These are phyloP conservation scores for Microbotryum scabiosae DNA, from an alignment of 1,284 basidiomycete genomes.

Conservation along the genomic window DNA sequence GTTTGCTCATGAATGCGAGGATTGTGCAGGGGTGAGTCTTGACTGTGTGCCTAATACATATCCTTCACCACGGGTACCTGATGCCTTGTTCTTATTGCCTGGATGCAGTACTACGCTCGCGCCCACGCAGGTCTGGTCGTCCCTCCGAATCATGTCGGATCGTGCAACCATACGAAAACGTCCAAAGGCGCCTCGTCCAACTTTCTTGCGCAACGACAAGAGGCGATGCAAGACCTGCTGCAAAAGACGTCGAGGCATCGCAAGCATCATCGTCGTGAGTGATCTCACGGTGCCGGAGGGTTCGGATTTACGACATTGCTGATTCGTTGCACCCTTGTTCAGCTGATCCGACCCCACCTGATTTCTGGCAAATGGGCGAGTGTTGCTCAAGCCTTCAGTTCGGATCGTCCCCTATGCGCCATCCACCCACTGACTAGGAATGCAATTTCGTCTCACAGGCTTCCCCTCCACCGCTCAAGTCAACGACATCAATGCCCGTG, in stretches of 20 bases:
- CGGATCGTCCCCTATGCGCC: not conserved
- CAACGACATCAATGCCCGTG: slow-evolving; percentile 59
- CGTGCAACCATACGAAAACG: slow-evolving; percentile 23
- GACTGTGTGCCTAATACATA: not conserved
- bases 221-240: slow-evolving; percentile 4
- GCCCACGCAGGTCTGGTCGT: slow-evolving; percentile 52
- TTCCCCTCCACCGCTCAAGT: slow-evolving; percentile 79
- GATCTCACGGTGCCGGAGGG: slow-evolving; percentile 1
- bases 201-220: slow-evolving; percentile 8
- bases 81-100: not conserved
- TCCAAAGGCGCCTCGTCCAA: slow-evolving; percentile 8
- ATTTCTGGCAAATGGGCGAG: slow-evolving; percentile 53
- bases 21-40: slow-evolving; percentile 61
- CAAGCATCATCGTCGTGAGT: slow-evolving; percentile 13
- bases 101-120: slow-evolving; percentile 64
- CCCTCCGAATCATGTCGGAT: slow-evolving; percentile 7
- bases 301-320: slow-evolving; percentile 31
- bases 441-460: slow-evolving; percentile 37
- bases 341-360: slow-evolving; percentile 65
- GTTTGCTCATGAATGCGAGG: slow-evolving; percentile 72
- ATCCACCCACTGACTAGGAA: not conserved
- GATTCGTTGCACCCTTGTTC: slow-evolving; percentile 62
- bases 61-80: not conserved
- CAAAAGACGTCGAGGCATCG: slow-evolving; percentile 15
- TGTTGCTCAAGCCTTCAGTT: not conserved